Base-by-base conservation (phyloP, 2,329 filamentous ascomycete species). In the Nectriaceae sp. region DNA sequence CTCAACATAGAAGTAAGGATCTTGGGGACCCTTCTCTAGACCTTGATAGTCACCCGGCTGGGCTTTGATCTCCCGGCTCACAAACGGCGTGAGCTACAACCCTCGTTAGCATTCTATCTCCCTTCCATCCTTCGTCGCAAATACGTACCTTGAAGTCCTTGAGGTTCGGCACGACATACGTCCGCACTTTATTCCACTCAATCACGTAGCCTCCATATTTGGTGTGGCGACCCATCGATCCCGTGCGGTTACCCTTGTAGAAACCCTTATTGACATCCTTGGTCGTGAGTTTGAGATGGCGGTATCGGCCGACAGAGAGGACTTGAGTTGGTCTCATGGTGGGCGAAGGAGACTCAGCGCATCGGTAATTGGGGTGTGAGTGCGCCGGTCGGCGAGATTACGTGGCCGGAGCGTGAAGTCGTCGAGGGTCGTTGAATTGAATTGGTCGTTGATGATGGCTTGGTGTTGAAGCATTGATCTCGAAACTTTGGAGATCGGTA, bases 171-270 rank as follows among this genome's bases (percentile, higher is more conserved):
- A 89, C 89, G 47, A 89, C 87, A 69, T 91, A 99, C 46, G 92
- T 96, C 70, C 93, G 86, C 65, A 97, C 90, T 74, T 95, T 96
- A 47, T 77, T 72, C 79, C 82, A 96, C 58, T 97, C 88, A 58
- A 97, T 85, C 40, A 84, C 70, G 71, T 94, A 99, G 42, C 86
- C 86, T 70, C 93, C 94, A 67, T 84, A 83, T 68, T 89, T 88
- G 46, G 89, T 92, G 73, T 95, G 90, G 13, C 77, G 74, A 69
- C 94, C 94, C 84, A 95, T 91, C 36, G 88, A 84, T 2, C 94
- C 94, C 1, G 90, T 87, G 40, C 92, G 81, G 63, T 88, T 97
- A 67, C 94, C 94, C 79, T 97, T 97, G 84, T 99, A 99, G 83
- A 87, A 99, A 60, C 92, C 93, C 67, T 90, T 90, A 69, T 88